Evolutionary conservation across 805 yeast genomes (phyloP), one percentile per base, ranked within the genome.

Genomic region (Komagataella populi): DNA sequence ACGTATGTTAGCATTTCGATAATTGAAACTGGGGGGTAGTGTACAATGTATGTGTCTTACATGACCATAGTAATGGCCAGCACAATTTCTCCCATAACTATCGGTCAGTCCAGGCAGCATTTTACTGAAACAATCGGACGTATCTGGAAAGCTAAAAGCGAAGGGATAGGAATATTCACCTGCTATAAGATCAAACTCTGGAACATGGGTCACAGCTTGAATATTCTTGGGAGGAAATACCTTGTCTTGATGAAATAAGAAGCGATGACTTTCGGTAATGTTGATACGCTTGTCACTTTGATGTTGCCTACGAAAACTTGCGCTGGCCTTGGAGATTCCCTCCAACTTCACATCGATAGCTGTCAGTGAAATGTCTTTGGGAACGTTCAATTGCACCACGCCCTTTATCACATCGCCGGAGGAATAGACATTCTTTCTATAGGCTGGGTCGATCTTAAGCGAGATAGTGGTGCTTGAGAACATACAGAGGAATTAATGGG

Each of bases 181-280:
- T 0, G 81, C 77, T 3, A 72, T 62, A 52, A 77, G 61, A 0
- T 77, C 72, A 54, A 72, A 72, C 53, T 70, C 77, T 53, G 69
- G 68, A 7, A 72, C 65, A 45, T 58, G 63, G 23, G 75, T 66
- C 1, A 73, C 76, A 48, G 64, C 60, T 20, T 78, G 60, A 10
- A 76, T 69, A 50, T 76, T 73, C 12, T 66, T 68, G 0, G 83
- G 78, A 1, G 82, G 83, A 52, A 78, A 78, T 23, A 78, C 76
- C 0, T 76, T 68, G 23, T 57, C 52, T 1, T 78, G 70, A 51
- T 76, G 79, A 55, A 77, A 77, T 18, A 78, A 63, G 7, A 77
- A 62, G 52, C 70, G 70, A 57, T 78, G 83, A 6, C 59, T 59
- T 55, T 73, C 78, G 10, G 49, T 44, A n/a, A 50, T 6, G 17